Evolutionary conservation across 148 eudicot genomes (phyloP), one percentile per base, ranked within the genome.

Genomic region (Salicornia ramosissima): DNA sequence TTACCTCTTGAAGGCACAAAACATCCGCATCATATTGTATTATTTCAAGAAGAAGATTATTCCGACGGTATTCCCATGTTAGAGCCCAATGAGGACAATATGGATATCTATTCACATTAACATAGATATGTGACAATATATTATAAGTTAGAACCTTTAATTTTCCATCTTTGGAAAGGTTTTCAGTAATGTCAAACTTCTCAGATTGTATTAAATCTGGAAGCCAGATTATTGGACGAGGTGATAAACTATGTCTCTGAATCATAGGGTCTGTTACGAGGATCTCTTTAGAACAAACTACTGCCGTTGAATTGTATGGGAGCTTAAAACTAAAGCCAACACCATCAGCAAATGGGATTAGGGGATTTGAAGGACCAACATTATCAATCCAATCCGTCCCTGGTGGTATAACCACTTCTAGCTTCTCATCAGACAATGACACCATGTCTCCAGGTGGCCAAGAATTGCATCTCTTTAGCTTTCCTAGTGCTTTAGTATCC

Each of bases 51-150:
- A 92, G 81, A 71, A 92, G 73, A 80, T 89, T 92, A 70, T 87
- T 86, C 70, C 89, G 78, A 56, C 97, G 96, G 45, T 89, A 92
- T 51, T 90, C 68, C 97, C 97, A 92, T 47, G 87, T 77, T 57
- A 92, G 87, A 73, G 97, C 96, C 97, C 97, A 92, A 58, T 86
- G 51, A 63, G 97, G 93, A 78, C 97, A 92, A 69, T 86, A 92
- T 69, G 77, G 71, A 62, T 87, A 92, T 30, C 74, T 71, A 30
- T 86, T 89, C 69, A 47, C 69, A 31, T 79, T 75, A 19, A 82
- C 82, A 75, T 79, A 86, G 21, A 76, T 69, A 67, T 89, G 92
- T 55, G 96, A 79, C 57, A 92, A 72, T 13, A 92, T 89, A 58
- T 92, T 92, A 83, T 92, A 92, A 9, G 93, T 86, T 31, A 92